phyloP scores from a whole-genome alignment of 1,284 basidiomycete species.

The Trametes polyzona region DNA sequence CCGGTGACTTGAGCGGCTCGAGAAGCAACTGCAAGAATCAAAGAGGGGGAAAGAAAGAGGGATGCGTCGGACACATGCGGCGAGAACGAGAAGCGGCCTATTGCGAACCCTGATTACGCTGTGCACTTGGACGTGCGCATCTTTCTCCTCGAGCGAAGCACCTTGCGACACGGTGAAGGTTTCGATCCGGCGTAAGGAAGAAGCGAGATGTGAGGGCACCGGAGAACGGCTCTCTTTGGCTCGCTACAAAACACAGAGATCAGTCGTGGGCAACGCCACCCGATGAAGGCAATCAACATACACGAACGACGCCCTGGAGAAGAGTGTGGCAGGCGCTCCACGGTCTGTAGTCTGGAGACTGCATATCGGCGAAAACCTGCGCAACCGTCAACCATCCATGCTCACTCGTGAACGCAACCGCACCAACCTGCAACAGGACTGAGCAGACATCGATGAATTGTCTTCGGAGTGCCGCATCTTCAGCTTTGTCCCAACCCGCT shows the following conservation, averaged over 20 bases:
- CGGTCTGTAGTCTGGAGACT: conserved; percentile 36
- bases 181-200: conserved; percentile 46
- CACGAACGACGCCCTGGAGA: conserved; percentile 45
- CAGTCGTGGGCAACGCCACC: conserved; percentile 3
- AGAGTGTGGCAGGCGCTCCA: conserved; percentile 45
- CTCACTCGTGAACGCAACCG: conserved; percentile 12
- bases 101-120: conserved; percentile 69
- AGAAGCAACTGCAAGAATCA: conserved; percentile 51
- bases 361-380: conserved; percentile 28
- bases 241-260: conserved; percentile 41
- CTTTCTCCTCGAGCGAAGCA: conserved; percentile 20
- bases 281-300: conserved; percentile 36
- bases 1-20: conserved; percentile 25
- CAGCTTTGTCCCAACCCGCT: not conserved
- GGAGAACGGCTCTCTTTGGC: conserved; percentile 49
- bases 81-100: conserved; percentile 50
- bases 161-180: conserved; percentile 37
- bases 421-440: conserved; percentile 53
- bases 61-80: conserved; percentile 48
- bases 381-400: conserved; percentile 31
- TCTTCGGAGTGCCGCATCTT: conserved; percentile 39
- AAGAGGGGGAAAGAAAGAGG: conserved; percentile 45
- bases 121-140: conserved; percentile 44
- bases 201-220: conserved; percentile 46
- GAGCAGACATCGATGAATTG: conserved; percentile 52